A percentile compares a stretch with the other conserved stretches of the same genome.
phyloP scores from a whole-genome alignment of 139 green algal species.

The Chlamydomonas applanata region DNA sequence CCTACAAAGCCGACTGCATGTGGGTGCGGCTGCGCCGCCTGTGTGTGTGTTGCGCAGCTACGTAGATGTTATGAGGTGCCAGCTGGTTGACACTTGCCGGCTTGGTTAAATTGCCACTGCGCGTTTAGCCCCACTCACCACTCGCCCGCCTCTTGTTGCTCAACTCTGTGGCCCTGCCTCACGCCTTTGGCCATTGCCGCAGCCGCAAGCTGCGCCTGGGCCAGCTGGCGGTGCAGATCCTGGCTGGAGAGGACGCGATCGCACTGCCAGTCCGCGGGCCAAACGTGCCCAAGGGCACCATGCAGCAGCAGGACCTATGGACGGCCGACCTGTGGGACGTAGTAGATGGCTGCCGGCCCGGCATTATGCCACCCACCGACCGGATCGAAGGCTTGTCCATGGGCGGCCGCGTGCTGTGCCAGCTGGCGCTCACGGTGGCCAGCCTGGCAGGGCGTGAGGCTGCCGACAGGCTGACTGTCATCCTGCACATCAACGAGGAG shows the following conservation, averaged over 20 bases:
- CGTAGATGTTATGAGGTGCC: no score
- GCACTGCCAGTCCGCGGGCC: not conserved
- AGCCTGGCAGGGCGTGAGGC: constrained; percentile 19
- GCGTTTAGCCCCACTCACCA: no score
- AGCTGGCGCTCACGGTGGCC: constrained; percentile 22
- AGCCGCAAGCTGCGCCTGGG: constrained; percentile 18
- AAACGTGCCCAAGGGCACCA: not conserved
- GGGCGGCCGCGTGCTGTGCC: constrained; percentile 21
- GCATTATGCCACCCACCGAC: constrained; percentile 5
- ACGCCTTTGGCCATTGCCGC: not conserved
- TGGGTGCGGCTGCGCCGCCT: no score
- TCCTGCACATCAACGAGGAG: constrained; percentile 34
- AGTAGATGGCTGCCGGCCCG: constrained; percentile 10
- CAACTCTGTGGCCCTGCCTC: no score
- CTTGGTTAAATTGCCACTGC: no score
- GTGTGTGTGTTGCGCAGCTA: no score
- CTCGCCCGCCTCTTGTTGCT: no score
- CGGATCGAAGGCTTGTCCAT: constrained; percentile 27
- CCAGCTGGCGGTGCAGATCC: constrained; percentile 7
- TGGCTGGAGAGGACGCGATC: constrained; percentile 1
- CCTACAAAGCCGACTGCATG: constrained; percentile 9
- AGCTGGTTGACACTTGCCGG: no score
- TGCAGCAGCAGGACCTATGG: constrained; percentile 22
- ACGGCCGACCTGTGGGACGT: constrained; percentile 27
- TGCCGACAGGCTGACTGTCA: constrained; percentile 14